Conservation (phyloP, 371 early-diverging fungal species). For the Coemansia sp. region DNA sequence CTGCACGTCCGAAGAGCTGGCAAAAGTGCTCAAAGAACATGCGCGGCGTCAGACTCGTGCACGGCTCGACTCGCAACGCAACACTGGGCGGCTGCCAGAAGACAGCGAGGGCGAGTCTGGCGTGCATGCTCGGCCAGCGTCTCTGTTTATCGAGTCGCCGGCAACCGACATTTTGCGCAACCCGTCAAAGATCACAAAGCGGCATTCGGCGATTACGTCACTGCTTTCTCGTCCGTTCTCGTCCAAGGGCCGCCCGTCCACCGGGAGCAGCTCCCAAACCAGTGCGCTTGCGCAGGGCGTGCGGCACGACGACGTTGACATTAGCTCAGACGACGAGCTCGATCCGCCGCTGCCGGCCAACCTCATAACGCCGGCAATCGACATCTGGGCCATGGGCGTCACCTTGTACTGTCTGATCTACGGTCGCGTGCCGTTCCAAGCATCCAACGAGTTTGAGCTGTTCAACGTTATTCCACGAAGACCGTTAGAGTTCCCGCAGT, state of each 20-base stretch:
- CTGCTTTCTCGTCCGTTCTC: slow-evolving; percentile 44
- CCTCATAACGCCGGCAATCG: slow-evolving; percentile 81
- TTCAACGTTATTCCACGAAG: slow-evolving; percentile 84
- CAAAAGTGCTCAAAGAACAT: slow-evolving; percentile 24
- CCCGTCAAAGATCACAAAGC: slow-evolving; percentile 18
- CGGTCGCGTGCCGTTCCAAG: slow-evolving; percentile 96
- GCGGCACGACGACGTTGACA: slow-evolving; percentile 11
- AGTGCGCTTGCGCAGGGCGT: not conserved
- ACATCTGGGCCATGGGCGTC: slow-evolving; percentile 99
- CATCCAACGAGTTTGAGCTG: slow-evolving; percentile 94
- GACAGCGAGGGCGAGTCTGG: slow-evolving; percentile 1
- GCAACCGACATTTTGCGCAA: not conserved
- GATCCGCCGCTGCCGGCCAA: slow-evolving; percentile 38
- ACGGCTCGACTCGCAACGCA: slow-evolving; percentile 13
- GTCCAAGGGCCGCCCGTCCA: slow-evolving; percentile 25
- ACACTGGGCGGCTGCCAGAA: not conserved
- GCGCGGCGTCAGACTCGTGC: slow-evolving; percentile 23
- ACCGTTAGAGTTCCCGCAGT: slow-evolving; percentile 60
- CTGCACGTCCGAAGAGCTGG: slow-evolving; percentile 62
- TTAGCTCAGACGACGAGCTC: slow-evolving; percentile 7
- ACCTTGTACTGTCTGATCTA: slow-evolving; percentile 96
- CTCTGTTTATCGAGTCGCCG: slow-evolving; percentile 27
- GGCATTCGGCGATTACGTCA: slow-evolving; percentile 43
- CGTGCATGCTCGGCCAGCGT: slow-evolving; percentile 17
- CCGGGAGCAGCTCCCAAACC: slow-evolving; percentile 10